phyloP scores from a whole-genome alignment of 192 early-diverging fungal species.

The Coemansia sp. region DNA sequence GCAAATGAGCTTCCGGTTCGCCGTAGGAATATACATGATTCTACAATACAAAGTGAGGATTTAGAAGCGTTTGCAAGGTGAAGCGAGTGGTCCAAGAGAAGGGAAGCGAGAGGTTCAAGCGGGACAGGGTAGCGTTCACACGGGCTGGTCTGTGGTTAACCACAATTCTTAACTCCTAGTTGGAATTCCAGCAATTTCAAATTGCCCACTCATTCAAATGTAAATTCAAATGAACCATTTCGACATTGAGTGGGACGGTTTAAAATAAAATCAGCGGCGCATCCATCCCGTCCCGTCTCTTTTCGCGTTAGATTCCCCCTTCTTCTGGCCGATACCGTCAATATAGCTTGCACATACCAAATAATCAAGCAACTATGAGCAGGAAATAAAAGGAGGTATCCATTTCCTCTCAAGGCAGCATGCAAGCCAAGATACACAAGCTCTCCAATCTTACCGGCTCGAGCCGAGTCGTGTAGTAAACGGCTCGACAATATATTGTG shows the following conservation, averaged over 20 bases:
- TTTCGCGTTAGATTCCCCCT: no score
- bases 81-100: neutral
- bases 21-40: slow-evolving; percentile 95
- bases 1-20: slow-evolving; percentile 97
- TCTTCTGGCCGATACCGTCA: no score
- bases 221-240: no score
- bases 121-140: no score
- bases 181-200: no score
- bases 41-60: slow-evolving; percentile 16
- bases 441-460: neutral
- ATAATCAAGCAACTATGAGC: slow-evolving; percentile 2
- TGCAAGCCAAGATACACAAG: neutral
- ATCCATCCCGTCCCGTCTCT: neutral
- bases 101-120: neutral
- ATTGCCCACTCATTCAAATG: no score
- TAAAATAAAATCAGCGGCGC: neutral
- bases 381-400: neutral
- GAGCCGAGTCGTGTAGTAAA: neutral
- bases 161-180: no score
- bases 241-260: no score
- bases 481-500: neutral
- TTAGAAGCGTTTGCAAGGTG: neutral
- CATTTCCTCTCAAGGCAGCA: neutral
- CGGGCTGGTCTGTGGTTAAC: no score
- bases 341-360: neutral